phyloP scores from a whole-genome alignment of 805 yeast species.

The Candida railenensis region DNA sequence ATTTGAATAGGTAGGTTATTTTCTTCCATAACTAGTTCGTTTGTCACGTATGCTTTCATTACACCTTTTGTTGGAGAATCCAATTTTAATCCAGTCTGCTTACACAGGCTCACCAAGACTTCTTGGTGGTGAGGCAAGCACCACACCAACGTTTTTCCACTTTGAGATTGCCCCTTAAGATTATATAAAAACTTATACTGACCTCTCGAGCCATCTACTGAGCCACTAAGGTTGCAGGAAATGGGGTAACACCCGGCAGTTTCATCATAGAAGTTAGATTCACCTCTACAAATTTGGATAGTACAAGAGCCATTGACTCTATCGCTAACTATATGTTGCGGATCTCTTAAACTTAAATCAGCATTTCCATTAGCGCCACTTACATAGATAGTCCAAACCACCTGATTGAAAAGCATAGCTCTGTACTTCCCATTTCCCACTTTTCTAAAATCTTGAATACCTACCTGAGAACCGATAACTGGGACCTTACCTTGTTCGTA shows the following conservation, averaged over 20 bases:
- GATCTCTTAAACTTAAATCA: constrained; percentile 28
- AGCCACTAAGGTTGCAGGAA: constrained; percentile 15
- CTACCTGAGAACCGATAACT: constrained; percentile 59
- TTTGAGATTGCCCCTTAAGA: constrained; percentile 22
- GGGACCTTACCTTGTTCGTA: constrained; percentile 48
- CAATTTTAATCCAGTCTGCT: constrained; percentile 32
- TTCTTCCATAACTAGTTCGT: constrained; percentile 41
- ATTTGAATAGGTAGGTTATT: constrained; percentile 38
- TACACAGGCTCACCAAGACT: constrained; percentile 28
- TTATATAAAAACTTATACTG: constrained; percentile 29
- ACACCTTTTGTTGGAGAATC: constrained; percentile 53
- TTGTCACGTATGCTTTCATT: constrained; percentile 44
- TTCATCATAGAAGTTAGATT: constrained; percentile 29
- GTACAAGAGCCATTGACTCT: constrained; percentile 42
- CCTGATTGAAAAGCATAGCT: constrained; percentile 53
- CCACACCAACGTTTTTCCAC: constrained; percentile 40
- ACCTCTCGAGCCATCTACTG: constrained; percentile 20
- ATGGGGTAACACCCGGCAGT: constrained; percentile 32
- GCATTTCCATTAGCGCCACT: constrained; percentile 22
- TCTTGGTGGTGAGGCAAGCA: constrained; percentile 53
- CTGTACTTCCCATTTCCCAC: constrained; percentile 48
- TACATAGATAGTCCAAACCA: constrained; percentile 67
- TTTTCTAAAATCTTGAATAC: constrained; percentile 51
- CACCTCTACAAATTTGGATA: constrained; percentile 60
- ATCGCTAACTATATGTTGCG: constrained; percentile 44